Base-by-base conservation (phyloP, 2,329 filamentous ascomycete genomes). In the Huntiella abstrusa region DNA sequence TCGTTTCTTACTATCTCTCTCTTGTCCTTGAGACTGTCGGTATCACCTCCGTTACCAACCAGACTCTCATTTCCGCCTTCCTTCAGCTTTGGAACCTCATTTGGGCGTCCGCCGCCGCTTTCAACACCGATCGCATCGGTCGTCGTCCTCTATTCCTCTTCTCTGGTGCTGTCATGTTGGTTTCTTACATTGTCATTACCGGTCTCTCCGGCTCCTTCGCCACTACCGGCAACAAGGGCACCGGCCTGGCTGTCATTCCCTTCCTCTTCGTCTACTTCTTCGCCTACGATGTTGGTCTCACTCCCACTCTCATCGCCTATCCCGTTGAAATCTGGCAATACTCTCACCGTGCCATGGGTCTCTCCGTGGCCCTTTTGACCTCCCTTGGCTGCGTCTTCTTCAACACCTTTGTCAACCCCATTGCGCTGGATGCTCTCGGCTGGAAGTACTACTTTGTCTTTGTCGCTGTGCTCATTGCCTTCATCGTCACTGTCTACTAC, bases 401-500 rank as follows among this genome's bases (percentile, higher is more conserved):
- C 55, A 62, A 61, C 33, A 64, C 59, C 28, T 64, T 64, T 32
- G 62, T 66, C 53, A 68, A 67, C 56, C 62, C 65, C 0, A 62
- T 66, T 12, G 64, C 63, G 0, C 59, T 67, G 2, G 48, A 55
- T 8, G 58, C 58, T 13, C 58, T 62, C 16, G 53, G 58, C 43
- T 67, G 64, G 64, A 59, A 58, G 32, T 67, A 65, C 49, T 58
- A 66, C 33, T 61, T 63, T 22, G 62, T 64, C 7, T 67, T 66
- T 51, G 63, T 62, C 51, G 61, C 59, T 22, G 67, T 64, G 57
- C 57, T 67, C 10, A 55, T 56, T 2, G 61, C 65, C 33, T 63
- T 67, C 53, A 57, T 65, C 36, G 46, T 41, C 19, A 53, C 61
- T 75, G 80, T 91, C 43, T 91, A 78, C 62, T 82, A 86, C 60